A percentile compares a stretch with the other conserved stretches of the same genome.
Evolutionary conservation across 2,329 filamentous ascomycete species (phyloP).

Genomic region (Cladosporium cucumerinum): DNA sequence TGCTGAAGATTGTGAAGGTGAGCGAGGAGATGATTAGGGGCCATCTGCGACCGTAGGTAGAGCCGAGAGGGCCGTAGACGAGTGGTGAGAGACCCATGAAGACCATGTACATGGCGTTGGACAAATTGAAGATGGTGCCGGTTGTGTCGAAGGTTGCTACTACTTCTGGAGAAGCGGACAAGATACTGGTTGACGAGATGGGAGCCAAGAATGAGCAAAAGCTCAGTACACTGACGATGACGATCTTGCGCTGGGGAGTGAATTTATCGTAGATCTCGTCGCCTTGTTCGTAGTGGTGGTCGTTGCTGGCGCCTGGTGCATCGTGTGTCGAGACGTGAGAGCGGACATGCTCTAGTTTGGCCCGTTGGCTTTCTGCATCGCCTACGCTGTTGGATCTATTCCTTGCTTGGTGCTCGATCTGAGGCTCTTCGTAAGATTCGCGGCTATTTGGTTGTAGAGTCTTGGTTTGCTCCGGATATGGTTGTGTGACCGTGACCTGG

Average conservation of each 20-base stretch:
- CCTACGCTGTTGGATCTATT: background rate
- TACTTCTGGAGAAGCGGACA: slow-evolving; percentile 72
- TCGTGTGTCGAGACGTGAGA: slow-evolving; percentile 35
- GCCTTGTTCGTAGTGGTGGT: slow-evolving; percentile 41
- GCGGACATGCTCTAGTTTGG: slow-evolving; percentile 26
- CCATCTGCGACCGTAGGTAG: slow-evolving; percentile 47
- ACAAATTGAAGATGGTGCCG: slow-evolving; percentile 67
- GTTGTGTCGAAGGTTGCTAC: slow-evolving; percentile 58
- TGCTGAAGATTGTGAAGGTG: slow-evolving; percentile 66
- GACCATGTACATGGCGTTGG: slow-evolving; percentile 71
- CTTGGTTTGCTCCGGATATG: slow-evolving; percentile 1
- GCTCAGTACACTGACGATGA: slow-evolving; percentile 67
- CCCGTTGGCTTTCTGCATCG: slow-evolving; percentile 15
- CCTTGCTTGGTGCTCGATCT: background rate
- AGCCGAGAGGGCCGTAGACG: slow-evolving; percentile 67
- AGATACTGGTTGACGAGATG: slow-evolving; percentile 68
- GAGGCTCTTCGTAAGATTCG: slow-evolving; percentile 1
- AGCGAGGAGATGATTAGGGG: slow-evolving; percentile 56
- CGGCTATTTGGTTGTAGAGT: background rate
- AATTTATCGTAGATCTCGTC: slow-evolving; percentile 63
- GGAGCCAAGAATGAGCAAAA: slow-evolving; percentile 75
- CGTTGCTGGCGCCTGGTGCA: slow-evolving; percentile 20
- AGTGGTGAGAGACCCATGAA: slow-evolving; percentile 70
- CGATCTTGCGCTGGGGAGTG: slow-evolving; percentile 57
- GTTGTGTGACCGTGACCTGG: slow-evolving; percentile 7